Evolutionary conservation across 805 yeast genomes (phyloP), one percentile per base, ranked within the genome.

Genomic region (Komagataella populi): DNA sequence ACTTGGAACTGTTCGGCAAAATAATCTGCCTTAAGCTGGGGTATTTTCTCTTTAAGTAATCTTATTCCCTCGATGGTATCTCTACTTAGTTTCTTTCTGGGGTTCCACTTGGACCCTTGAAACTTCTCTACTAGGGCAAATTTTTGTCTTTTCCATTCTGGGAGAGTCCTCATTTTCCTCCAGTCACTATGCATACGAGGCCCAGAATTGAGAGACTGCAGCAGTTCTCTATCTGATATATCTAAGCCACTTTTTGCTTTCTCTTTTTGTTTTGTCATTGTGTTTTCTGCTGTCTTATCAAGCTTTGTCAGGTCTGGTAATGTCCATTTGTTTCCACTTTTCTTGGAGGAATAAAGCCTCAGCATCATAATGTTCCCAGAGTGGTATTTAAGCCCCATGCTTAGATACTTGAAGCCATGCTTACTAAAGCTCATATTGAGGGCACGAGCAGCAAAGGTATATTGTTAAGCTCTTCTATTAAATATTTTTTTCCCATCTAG

Each of bases 91-190:
- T 73, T 81, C 58, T 77, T 81, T 3, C 71, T 68, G 1, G 95
- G 96, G 47, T 74, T 73, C 87, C 95, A 83, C 23, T 69, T 69
- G 23, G 70, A 59, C 5, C 76, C 76, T 4, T 80, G 71, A 51
- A 84, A 76, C 58, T 87, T 80, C 58, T 78, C 82, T 50, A 70
- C 67, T 23, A 84, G 55, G 0, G 93, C 79, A 56, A 73, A 74
- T 57, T 81, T 81, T 57, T 88, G 81, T 57, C 81, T 75, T 57
- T 77, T 69, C 93, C 96, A 90, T 43, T 73, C 78, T 1, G 86
- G 84, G n/a, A 69, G 66, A 52, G 55, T 58, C 47, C 52, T 60
- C 51, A 60, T 62, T 47, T 59, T 60, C 50, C 77, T 65, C 84
- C 80, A 78, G 52, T 65, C 64, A 45, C 56, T 56, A 1, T 84